phyloP scores from a whole-genome alignment of 75 land plant species.

The Sequoia sempervirens region DNA sequence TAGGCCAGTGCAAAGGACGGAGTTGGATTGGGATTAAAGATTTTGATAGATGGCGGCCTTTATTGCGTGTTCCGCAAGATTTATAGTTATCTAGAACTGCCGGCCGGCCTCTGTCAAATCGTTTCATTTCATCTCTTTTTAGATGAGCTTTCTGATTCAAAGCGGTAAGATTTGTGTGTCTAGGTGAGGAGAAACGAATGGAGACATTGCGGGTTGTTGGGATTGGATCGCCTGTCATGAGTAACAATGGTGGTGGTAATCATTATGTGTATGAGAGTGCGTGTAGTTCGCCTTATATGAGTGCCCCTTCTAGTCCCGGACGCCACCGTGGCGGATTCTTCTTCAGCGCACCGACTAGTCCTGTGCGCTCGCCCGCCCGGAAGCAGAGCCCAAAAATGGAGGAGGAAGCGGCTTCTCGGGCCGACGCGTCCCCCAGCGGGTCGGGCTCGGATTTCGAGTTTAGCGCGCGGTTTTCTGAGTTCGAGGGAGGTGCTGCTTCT shows the following conservation, averaged over 20 bases:
- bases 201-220: neutral
- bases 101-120: neutral
- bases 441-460: neutral
- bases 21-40: neutral
- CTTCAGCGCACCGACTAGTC: constrained; percentile 46
- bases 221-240: neutral
- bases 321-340: constrained; percentile 12
- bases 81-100: neutral
- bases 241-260: neutral
- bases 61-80: neutral
- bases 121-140: too few species aligned
- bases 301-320: constrained; percentile 13
- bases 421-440: neutral
- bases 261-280: neutral
- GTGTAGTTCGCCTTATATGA: neutral
- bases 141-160: too few species aligned
- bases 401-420: neutral
- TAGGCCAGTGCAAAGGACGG: too few species aligned
- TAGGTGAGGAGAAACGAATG: neutral
- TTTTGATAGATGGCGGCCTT: neutral
- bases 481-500: neutral
- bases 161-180: too few species aligned
- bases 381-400: neutral
- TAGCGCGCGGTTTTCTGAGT: constrained; percentile 1
- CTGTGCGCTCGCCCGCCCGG: constrained; percentile 26